A percentile compares a stretch with the other conserved stretches of the same genome.
phyloP scores from a whole-genome alignment of 1,139 yeast genomes.

The Waltiozyma sp. region DNA sequence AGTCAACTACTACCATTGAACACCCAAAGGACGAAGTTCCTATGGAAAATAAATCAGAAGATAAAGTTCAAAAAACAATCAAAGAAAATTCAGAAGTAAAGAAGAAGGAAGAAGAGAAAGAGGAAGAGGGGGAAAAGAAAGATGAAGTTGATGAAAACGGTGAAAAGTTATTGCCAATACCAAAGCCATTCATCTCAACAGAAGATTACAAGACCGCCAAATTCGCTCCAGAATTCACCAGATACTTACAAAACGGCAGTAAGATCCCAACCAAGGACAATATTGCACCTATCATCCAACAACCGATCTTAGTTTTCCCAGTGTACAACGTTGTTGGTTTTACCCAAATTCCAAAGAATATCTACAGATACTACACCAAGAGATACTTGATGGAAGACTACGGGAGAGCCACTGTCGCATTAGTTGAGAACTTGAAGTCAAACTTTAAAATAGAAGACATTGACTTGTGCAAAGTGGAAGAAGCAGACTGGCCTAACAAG shows the following conservation, averaged over 20 bases:
- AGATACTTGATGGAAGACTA: slow-evolving; percentile 63
- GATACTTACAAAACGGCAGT: slow-evolving; percentile 13
- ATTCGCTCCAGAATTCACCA: slow-evolving; percentile 50
- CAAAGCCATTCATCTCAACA: slow-evolving; percentile 52
- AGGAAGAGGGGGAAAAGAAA: slow-evolving; percentile 9
- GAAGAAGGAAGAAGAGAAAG: slow-evolving; percentile 5
- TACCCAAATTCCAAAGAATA: slow-evolving; percentile 59
- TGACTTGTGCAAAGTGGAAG: slow-evolving; percentile 55
- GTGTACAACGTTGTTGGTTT: slow-evolving; percentile 75
- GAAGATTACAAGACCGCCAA: slow-evolving; percentile 40
- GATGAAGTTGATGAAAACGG: slow-evolving; percentile 23
- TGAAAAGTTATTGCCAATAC: slow-evolving; percentile 34
- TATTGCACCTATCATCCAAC: slow-evolving; percentile 54
- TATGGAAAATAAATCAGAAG: slow-evolving; percentile 1
- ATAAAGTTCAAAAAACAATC: not conserved
- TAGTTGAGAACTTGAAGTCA: slow-evolving; percentile 46
- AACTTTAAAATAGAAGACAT: slow-evolving; percentile 46
- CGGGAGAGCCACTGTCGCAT: slow-evolving; percentile 48
- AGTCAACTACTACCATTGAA: not conserved
- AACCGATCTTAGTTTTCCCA: slow-evolving; percentile 64
- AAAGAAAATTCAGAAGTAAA: slow-evolving; percentile 1
- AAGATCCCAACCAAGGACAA: slow-evolving; percentile 23
- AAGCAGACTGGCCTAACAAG: slow-evolving; percentile 77
- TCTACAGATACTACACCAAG: slow-evolving; percentile 68
- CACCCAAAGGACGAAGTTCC: slow-evolving; percentile 3